A percentile compares a stretch with the other conserved stretches of the same genome.
Evolutionary conservation across 1,284 basidiomycete species (phyloP).

Genomic region (Phlebopus sp.): DNA sequence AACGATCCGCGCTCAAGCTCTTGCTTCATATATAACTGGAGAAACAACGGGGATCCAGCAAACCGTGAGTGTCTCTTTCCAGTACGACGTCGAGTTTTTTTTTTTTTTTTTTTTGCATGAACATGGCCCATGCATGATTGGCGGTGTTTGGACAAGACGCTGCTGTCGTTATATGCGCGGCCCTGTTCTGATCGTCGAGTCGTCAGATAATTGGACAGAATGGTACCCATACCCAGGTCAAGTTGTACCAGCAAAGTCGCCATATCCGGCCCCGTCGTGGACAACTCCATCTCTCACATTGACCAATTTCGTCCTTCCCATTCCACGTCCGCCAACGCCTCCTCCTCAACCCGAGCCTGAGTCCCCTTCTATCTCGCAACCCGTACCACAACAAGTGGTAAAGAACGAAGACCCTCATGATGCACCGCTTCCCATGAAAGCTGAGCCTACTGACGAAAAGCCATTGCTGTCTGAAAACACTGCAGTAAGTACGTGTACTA

Average conservation of each 20-base stretch:
- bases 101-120: background rate
- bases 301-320: constrained; percentile 21
- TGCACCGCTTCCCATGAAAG: background rate
- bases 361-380: background rate
- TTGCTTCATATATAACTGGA: constrained; percentile 32
- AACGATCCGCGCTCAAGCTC: constrained; percentile 18
- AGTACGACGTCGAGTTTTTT: background rate
- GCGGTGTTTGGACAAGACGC: no score
- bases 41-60: constrained; percentile 29
- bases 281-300: constrained; percentile 16
- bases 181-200: no score
- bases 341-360: background rate
- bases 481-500: background rate
- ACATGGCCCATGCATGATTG: background rate
- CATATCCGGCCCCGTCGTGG: constrained; percentile 31
- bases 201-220: constrained; percentile 26
- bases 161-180: no score
- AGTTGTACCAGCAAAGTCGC: constrained; percentile 18
- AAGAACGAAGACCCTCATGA: background rate
- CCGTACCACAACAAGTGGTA: constrained; percentile 4
- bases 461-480: no score
- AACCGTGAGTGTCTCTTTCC: constrained; percentile 24
- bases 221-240: constrained; percentile 11
- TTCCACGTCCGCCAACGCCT: constrained; percentile 15
- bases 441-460: no score